These are phyloP conservation scores for Starmerella scarabaei DNA, from an alignment of 805 yeast species.

Conservation along the genomic window DNA sequence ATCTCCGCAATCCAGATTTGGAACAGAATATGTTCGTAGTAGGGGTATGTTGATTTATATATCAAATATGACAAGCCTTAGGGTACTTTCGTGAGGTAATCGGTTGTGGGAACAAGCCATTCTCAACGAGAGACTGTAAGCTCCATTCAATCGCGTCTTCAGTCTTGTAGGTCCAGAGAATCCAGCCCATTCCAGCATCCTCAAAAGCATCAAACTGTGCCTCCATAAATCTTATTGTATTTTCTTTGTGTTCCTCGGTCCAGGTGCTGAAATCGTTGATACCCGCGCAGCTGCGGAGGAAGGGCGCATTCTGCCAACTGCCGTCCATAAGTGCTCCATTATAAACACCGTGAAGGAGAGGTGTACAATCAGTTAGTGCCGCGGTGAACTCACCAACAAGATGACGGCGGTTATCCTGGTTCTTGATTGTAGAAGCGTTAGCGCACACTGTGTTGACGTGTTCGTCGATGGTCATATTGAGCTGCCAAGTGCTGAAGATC, in stretches of 20 bases:
- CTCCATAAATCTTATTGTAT: slow-evolving; percentile 62
- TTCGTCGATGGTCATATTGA: slow-evolving; percentile 44
- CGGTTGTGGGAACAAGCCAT: slow-evolving; percentile 71
- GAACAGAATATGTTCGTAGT: no score
- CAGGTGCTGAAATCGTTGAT: slow-evolving; percentile 38
- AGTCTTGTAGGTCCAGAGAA: slow-evolving; percentile 89
- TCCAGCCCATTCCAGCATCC: slow-evolving; percentile 60
- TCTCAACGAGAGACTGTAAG: slow-evolving; percentile 42
- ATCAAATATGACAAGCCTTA: slow-evolving; percentile 42
- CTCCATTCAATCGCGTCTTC: slow-evolving; percentile 81
- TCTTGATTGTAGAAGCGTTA: slow-evolving; percentile 33
- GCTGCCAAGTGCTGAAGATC: slow-evolving; percentile 56
- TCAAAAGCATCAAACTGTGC: slow-evolving; percentile 84
- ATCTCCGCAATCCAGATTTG: no score
- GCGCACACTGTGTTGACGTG: slow-evolving; percentile 45
- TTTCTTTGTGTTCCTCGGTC: slow-evolving; percentile 42
- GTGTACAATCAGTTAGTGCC: slow-evolving; percentile 82
- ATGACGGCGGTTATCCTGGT: slow-evolving; percentile 53
- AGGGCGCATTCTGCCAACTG: slow-evolving; percentile 33
- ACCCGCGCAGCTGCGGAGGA: slow-evolving; percentile 51
- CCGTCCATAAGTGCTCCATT: slow-evolving; percentile 74
- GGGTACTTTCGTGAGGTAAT: slow-evolving; percentile 53
- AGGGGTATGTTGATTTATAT: no score
- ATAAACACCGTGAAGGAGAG: slow-evolving; percentile 78
- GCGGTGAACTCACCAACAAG: slow-evolving; percentile 83